A percentile compares a stretch with the other conserved stretches of the same genome.
phyloP scores from a whole-genome alignment of 2,329 filamentous ascomycete genomes.

The Botrytis pseudocinerea region DNA sequence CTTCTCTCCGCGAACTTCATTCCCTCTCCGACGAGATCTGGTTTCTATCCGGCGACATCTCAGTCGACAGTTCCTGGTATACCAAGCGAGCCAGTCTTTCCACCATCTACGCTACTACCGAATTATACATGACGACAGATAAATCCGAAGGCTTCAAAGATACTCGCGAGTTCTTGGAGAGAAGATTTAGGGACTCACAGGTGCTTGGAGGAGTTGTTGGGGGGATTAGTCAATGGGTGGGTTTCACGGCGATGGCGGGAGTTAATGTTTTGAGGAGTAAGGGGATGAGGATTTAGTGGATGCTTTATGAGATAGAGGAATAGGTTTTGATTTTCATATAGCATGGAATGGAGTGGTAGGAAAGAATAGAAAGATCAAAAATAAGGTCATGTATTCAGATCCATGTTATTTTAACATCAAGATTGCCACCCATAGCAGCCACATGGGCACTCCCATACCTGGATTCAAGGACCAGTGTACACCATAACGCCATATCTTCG shows the following conservation, averaged over 20 bases:
- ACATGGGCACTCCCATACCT: slow-evolving; percentile 1
- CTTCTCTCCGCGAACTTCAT: slow-evolving; percentile 76
- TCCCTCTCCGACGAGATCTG: slow-evolving; percentile 89
- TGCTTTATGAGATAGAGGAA: slow-evolving; percentile 18
- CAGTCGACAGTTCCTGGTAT: slow-evolving; percentile 89
- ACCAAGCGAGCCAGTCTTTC: slow-evolving; percentile 64
- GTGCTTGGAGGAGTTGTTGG: slow-evolving; percentile 62
- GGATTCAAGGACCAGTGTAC: not conserved
- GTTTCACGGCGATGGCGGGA: slow-evolving; percentile 74
- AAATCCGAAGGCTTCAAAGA: slow-evolving; percentile 69
- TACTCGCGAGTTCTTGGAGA: slow-evolving; percentile 76
- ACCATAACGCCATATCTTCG: slow-evolving; percentile 12
- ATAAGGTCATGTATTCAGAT: slow-evolving; percentile 15
- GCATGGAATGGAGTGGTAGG: not conserved
- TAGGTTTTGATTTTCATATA: not conserved
- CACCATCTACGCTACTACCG: slow-evolving; percentile 72
- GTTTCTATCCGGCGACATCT: slow-evolving; percentile 78
- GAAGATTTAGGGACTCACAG: slow-evolving; percentile 66
- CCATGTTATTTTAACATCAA: not conserved
- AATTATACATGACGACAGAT: slow-evolving; percentile 95
- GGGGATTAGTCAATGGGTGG: slow-evolving; percentile 72
- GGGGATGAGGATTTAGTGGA: slow-evolving; percentile 65
- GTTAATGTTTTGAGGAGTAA: slow-evolving; percentile 87
- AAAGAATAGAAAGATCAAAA: not conserved
- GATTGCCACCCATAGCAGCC: not conserved